Conservation (phyloP, 495 filamentous ascomycete species). For the Neurospora africana region DNA sequence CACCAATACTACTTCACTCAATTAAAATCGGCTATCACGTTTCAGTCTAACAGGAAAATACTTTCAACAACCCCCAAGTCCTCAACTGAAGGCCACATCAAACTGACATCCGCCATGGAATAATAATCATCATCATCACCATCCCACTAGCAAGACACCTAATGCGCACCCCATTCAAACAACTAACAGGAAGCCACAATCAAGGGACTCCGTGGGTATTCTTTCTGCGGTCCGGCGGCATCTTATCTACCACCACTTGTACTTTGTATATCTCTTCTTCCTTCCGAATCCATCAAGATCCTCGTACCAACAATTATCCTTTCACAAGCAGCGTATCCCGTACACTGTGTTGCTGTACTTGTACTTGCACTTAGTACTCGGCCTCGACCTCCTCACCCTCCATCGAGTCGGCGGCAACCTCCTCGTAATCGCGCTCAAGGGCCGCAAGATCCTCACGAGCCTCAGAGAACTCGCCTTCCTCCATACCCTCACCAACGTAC, state of each 20-base stretch:
- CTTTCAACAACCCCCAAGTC: slow-evolving; percentile 7
- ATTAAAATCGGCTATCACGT: slow-evolving; percentile 27
- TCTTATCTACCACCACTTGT: background rate
- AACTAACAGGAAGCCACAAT: background rate
- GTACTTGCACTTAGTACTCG: slow-evolving; percentile 64
- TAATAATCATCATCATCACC: slow-evolving; percentile 7
- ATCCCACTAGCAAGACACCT: background rate
- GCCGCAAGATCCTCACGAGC: slow-evolving; percentile 96
- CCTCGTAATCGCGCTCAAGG: slow-evolving; percentile 97
- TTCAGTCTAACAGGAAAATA: slow-evolving; percentile 19
- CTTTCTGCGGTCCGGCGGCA: background rate
- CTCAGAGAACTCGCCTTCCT: slow-evolving; percentile 99
- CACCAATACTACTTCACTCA: slow-evolving; percentile 1
- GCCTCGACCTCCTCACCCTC: slow-evolving; percentile 84
- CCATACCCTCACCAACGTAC: slow-evolving; percentile 99
- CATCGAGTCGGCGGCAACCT: slow-evolving; percentile 91
- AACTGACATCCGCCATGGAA: slow-evolving; percentile 3
- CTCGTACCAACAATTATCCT: background rate
- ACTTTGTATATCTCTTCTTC: background rate
- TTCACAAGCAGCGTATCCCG: background rate
- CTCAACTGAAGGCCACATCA: slow-evolving; percentile 2
- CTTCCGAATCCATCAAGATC: background rate
- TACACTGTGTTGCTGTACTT: background rate
- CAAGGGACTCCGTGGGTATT: background rate
- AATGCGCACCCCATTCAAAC: background rate